Evolutionary conservation across 108 stramenopile species (phyloP), one percentile per base, ranked within the genome.

Genomic region (Pseudonitzschia multiseries): DNA sequence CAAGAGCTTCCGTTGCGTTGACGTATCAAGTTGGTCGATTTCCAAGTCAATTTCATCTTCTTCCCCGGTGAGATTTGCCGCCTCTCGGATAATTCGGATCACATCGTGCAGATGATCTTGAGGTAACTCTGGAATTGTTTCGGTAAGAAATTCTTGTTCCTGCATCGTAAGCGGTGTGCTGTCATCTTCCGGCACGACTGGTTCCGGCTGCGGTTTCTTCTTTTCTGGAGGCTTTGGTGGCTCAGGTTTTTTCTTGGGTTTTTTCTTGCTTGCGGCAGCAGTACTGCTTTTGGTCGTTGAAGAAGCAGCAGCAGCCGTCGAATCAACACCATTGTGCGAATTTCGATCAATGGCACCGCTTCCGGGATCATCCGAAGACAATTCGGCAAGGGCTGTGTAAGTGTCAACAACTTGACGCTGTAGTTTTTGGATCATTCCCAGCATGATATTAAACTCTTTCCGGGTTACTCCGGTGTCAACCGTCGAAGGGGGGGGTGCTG

Each of bases 1-100:
- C 68, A 85, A 82, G 36, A 95, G 83, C 76, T 88, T 92, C 31
- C 91, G 80, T 75, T 92, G 93, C 8, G 93, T 92, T 29, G 27
- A 70, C 18, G 81, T 84, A 65, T 90, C 88, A 44, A 95, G 87
- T 52, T 81, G 81, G 65, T 95, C 93, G 70, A 92, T 88, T 50
- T 92, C 93, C n/a, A 95, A 80, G 74, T 95, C 93, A 57, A 95
- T 95, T 67, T 87, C 85, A 36, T 92, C 93, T 69, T 90, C 93
- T 57, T 95, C 91, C 17, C 81, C 89, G 57, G 81, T 81, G 26
- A 89, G 70, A 51, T 77, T 78, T n/a, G 90, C 83, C 46, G 89
- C 83, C 70, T 95, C 90, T 57, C 91, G 74, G 60, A 95, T 91
- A 44, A 95, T 95, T 77, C 91, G 84, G 69, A 95, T 88, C 2